Evolutionary conservation across 345 rosid genomes (phyloP).

Genomic region (Cochlearia excelsa): DNA sequence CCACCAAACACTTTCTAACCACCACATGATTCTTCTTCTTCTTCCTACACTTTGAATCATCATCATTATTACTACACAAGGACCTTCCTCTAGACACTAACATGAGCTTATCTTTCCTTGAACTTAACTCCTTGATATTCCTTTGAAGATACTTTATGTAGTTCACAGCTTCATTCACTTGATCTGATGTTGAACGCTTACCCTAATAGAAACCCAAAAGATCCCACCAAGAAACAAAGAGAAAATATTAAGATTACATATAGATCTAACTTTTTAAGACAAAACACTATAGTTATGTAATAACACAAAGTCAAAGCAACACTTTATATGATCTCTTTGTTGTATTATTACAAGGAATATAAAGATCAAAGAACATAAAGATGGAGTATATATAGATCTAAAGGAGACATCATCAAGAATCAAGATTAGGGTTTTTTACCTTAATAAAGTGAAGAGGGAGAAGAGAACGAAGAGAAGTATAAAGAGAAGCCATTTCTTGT

Average conservation of each 20-base stretch:
- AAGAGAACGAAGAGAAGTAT: slow-evolving; percentile 30
- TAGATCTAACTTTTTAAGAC: slow-evolving; percentile 13
- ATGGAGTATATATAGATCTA: slow-evolving; percentile 15
- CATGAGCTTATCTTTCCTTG: slow-evolving; percentile 45
- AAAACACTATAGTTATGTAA: neutral
- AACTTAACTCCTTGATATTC: slow-evolving; percentile 44
- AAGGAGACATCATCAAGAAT: neutral
- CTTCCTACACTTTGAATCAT: slow-evolving; percentile 4
- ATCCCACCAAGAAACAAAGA: slow-evolving; percentile 24
- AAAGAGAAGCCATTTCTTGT: slow-evolving; percentile 34
- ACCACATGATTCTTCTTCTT: slow-evolving; percentile 20
- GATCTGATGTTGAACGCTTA: slow-evolving; percentile 80
- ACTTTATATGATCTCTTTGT: neutral
- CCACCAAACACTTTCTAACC: slow-evolving; percentile 42
- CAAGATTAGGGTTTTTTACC: slow-evolving; percentile 29
- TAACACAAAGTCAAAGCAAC: slow-evolving; percentile 15
- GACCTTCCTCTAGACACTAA: slow-evolving; percentile 28
- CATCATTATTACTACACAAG: neutral
- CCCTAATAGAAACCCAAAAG: slow-evolving; percentile 44
- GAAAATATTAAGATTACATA: neutral
- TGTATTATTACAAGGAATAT: neutral
- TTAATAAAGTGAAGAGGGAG: slow-evolving; percentile 34
- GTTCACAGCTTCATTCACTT: slow-evolving; percentile 62
- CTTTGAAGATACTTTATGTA: slow-evolving; percentile 51
- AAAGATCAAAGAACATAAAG: slow-evolving; percentile 1